These are phyloP conservation scores for Yarrowia deformans DNA, from an alignment of 805 yeast genomes.

Conservation along the genomic window DNA sequence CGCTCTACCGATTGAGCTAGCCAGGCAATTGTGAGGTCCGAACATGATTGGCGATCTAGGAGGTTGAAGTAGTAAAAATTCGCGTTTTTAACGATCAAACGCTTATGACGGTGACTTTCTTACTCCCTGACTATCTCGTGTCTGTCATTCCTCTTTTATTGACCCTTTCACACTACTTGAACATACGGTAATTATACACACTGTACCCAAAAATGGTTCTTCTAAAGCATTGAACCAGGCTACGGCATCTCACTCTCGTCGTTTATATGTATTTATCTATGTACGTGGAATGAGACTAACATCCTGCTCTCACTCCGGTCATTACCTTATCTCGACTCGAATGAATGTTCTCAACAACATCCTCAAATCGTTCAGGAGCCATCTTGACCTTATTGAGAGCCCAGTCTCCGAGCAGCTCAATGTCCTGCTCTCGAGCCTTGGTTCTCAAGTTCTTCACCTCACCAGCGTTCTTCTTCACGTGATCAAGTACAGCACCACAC, in stretches of 20 bases:
- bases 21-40: slow-evolving; percentile 20
- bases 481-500: slow-evolving; percentile 4
- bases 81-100: no score
- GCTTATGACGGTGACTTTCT: no score
- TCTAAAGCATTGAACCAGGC: no score
- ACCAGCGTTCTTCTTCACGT: slow-evolving; percentile 40
- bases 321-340: slow-evolving; percentile 18
- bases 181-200: no score
- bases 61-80: no score
- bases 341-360: slow-evolving; percentile 42
- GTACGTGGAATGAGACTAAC: background rate
- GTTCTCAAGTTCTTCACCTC: slow-evolving; percentile 41
- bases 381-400: slow-evolving; percentile 40
- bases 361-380: slow-evolving; percentile 40
- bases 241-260: background rate
- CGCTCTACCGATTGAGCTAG: slow-evolving; percentile 33
- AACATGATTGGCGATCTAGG: no score
- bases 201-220: no score
- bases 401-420: slow-evolving; percentile 43
- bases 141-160: no score
- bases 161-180: no score
- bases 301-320: slow-evolving; percentile 22
- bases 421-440: slow-evolving; percentile 13
- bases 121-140: no score
- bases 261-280: background rate